These are phyloP conservation scores for Botrytis byssoidea DNA, from an alignment of 2,329 filamentous ascomycete species.

Conservation along the genomic window DNA sequence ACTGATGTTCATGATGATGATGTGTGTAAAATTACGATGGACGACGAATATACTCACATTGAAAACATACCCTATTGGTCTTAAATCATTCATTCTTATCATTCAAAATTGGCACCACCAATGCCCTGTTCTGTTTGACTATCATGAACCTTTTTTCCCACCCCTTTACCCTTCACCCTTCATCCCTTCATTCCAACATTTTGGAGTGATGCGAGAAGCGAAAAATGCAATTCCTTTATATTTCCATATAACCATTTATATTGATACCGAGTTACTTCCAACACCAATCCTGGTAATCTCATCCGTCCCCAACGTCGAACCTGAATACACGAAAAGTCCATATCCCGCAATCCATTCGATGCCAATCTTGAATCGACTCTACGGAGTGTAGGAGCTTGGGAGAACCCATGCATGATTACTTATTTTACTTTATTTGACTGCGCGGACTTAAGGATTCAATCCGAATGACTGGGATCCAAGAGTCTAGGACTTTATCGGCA, in stretches of 20 bases:
- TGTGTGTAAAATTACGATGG: neutral
- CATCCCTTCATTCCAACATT: conserved; percentile 4
- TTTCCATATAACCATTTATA: neutral
- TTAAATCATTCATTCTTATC: neutral
- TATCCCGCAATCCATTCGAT: neutral
- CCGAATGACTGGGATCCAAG: conserved; percentile 1
- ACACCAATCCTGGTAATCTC: neutral
- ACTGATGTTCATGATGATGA: neutral
- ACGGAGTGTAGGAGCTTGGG: conserved; percentile 1
- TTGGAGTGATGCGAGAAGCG: neutral
- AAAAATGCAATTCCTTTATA: neutral
- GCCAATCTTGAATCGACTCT: neutral
- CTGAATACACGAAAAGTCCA: neutral
- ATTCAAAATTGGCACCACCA: neutral
- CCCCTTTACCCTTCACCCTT: neutral
- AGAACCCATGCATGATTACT: conserved; percentile 4
- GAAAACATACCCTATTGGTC: neutral
- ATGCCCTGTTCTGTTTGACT: neutral
- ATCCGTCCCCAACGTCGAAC: neutral
- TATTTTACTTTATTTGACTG: neutral
- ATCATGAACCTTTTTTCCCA: neutral
- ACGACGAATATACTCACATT: neutral
- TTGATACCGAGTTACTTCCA: neutral
- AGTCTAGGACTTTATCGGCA: neutral
- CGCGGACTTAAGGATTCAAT: neutral